Conservation (phyloP, 768 basidiomycete species). For the Pleurotus citrinopileatus region DNA sequence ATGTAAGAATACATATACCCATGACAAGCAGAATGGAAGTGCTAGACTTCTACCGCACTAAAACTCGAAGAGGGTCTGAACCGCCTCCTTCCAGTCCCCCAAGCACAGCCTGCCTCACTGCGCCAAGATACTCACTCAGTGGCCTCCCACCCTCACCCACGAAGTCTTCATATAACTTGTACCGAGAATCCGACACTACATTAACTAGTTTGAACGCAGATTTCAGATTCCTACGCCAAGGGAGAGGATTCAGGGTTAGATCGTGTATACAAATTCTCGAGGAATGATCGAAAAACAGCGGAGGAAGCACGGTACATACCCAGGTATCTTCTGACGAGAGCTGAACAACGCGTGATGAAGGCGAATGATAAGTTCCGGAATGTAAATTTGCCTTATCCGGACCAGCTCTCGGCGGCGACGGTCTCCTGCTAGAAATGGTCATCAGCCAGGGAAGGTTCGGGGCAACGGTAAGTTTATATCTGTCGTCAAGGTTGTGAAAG, state of each 20-base stretch:
- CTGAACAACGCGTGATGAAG: constrained; percentile 70
- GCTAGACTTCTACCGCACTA: constrained; percentile 31
- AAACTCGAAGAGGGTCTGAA: constrained; percentile 68
- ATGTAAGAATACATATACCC: neutral
- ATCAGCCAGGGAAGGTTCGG: neutral
- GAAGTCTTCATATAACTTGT: constrained; percentile 86
- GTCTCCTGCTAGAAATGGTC: constrained; percentile 32
- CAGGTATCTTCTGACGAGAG: constrained; percentile 61
- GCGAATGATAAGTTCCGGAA: constrained; percentile 87
- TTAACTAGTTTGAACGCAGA: constrained; percentile 76
- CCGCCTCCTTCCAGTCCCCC: constrained; percentile 72
- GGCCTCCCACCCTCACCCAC: constrained; percentile 55
- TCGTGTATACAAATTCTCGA: neutral
- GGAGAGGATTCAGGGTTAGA: neutral
- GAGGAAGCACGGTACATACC: constrained; percentile 43
- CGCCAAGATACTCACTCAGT: constrained; percentile 71
- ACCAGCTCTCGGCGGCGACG: constrained; percentile 63
- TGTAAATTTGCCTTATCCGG: constrained; percentile 83
- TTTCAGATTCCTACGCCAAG: constrained; percentile 61
- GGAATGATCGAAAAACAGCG: too few species aligned
- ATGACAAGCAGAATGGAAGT: neutral
- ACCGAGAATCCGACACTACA: constrained; percentile 83
- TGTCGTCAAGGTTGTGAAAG: neutral
- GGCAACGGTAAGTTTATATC: too few species aligned
- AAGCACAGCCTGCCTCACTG: constrained; percentile 69